A percentile compares a stretch with the other conserved stretches of the same genome.
phyloP scores from a whole-genome alignment of 371 early-diverging fungal genomes.

The Syncephalis fuscata region DNA sequence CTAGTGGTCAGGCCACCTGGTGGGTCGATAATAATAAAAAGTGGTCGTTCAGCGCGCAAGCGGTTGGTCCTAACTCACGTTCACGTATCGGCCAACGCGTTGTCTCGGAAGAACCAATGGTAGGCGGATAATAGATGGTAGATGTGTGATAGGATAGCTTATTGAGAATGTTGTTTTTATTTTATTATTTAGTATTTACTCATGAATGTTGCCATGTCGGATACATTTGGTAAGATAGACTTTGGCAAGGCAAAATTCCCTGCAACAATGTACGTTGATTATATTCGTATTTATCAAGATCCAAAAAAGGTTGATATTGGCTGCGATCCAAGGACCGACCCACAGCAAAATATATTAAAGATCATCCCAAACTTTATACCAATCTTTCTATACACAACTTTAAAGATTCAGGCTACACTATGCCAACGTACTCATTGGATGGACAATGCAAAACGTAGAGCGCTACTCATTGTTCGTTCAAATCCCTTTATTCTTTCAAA shows the following conservation, averaged over 20 bases:
- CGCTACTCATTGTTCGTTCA: neutral
- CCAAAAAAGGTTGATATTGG: constrained; percentile 24
- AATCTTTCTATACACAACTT: constrained; percentile 9
- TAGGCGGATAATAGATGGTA: no score
- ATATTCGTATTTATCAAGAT: constrained; percentile 28
- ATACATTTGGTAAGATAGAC: constrained; percentile 15
- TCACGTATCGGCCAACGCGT: constrained; percentile 2
- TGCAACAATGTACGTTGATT: constrained; percentile 22
- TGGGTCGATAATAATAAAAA: constrained; percentile 1
- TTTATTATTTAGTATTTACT: constrained; percentile 2
- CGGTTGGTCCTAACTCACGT: constrained; percentile 1
- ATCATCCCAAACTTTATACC: constrained; percentile 10
- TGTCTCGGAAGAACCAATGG: constrained; percentile 6
- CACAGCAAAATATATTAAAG: constrained; percentile 26
- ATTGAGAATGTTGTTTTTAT: no score
- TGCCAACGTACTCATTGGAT: constrained; percentile 2
- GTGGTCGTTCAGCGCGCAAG: constrained; percentile 3
- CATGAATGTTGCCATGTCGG: constrained; percentile 25
- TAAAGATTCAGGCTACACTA: constrained; percentile 9
- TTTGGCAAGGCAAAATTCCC: constrained; percentile 16
- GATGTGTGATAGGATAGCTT: no score
- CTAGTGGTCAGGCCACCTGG: constrained; percentile 4
- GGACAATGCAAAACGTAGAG: neutral
- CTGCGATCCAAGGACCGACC: constrained; percentile 27
- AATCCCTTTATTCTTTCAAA: no score